Percentiles rank a stretch among this genome's conserved stretches.
These are phyloP conservation scores for Porcisia hertigi DNA, from an alignment of 208 protist species.

Conservation along the genomic window DNA sequence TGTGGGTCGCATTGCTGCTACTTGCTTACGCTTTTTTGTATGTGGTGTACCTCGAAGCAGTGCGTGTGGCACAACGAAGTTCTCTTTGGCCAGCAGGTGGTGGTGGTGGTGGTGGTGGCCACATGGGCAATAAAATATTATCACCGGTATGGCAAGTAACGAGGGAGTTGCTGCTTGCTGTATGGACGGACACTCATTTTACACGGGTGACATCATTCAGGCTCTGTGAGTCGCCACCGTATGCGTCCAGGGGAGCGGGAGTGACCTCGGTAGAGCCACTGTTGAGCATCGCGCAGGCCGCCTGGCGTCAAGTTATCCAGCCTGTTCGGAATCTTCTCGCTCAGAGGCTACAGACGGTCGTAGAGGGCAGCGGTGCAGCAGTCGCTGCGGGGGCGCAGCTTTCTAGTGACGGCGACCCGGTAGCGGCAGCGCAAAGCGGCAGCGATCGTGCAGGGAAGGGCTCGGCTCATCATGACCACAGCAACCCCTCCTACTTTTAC, in stretches of 20 bases:
- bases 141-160: not conserved
- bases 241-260: not conserved
- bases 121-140: not conserved
- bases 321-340: constrained; percentile 14
- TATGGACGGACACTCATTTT: not conserved
- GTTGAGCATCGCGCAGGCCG: constrained; percentile 5
- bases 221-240: not conserved
- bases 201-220: not conserved
- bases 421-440: not conserved
- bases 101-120: no score
- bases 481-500: constrained; percentile 26
- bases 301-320: constrained; percentile 16
- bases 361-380: not conserved
- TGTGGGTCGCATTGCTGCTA: constrained; percentile 30
- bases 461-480: not conserved
- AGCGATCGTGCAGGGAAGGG: not conserved
- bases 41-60: constrained; percentile 15
- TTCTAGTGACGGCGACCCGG: not conserved
- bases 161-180: not conserved
- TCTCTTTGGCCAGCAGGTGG: not conserved
- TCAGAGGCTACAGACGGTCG: constrained; percentile 5
- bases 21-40: constrained; percentile 23
- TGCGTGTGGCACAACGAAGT: constrained; percentile 5
- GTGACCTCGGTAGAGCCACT: not conserved
- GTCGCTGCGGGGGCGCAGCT: not conserved